Conservation (phyloP, 257 asterid genomes). For the Fraxinus excelsior region DNA sequence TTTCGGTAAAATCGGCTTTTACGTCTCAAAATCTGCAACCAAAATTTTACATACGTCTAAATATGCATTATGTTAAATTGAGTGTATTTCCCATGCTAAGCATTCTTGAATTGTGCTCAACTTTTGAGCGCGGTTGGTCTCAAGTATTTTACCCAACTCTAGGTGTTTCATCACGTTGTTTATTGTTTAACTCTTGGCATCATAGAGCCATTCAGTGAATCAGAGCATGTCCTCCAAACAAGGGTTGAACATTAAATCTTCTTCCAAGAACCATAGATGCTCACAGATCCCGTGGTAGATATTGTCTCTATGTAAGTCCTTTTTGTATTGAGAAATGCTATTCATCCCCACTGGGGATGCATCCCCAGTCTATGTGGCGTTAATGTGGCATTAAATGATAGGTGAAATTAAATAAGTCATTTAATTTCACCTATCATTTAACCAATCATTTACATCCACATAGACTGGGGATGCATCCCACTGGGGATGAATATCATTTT, state of each 20-base stretch:
- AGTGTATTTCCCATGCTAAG: too few species aligned
- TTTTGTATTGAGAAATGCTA: too few species aligned
- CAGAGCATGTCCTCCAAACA: neutral
- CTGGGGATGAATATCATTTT: too few species aligned
- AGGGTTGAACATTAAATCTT: neutral
- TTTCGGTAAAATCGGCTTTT: too few species aligned
- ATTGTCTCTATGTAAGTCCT: neutral
- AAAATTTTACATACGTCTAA: too few species aligned
- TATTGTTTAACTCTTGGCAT: neutral
- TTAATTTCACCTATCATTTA: too few species aligned
- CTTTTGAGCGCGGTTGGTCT: neutral
- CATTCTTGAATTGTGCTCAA: neutral
- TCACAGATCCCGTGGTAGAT: neutral
- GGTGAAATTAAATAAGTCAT: too few species aligned
- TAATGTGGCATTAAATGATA: too few species aligned
- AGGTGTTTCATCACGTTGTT: neutral
- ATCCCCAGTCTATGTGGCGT: too few species aligned
- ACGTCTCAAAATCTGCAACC: neutral
- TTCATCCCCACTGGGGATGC: too few species aligned
- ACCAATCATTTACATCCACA: too few species aligned
- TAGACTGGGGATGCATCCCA: too few species aligned
- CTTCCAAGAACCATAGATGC: neutral
- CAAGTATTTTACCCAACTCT: neutral
- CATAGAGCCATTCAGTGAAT: neutral
- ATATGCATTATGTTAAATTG: neutral